A percentile compares a stretch with the other conserved stretches of the same genome.
These are phyloP conservation scores for Candida maltosa DNA, from an alignment of 805 yeast species.

Conservation along the genomic window DNA sequence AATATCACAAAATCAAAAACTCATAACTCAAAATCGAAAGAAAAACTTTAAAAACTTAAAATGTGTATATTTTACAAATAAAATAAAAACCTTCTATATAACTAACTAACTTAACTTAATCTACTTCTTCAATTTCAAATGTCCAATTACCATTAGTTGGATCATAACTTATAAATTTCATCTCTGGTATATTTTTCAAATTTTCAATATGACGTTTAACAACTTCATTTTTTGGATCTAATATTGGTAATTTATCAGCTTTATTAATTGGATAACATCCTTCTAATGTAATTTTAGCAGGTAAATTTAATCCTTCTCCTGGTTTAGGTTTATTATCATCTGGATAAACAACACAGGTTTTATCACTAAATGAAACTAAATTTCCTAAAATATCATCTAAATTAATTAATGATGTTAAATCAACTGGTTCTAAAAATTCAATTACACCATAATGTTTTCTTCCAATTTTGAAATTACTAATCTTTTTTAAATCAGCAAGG, in stretches of 20 bases:
- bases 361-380: slow-evolving; percentile 56
- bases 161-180: slow-evolving; percentile 74
- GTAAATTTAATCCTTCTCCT: slow-evolving; percentile 83
- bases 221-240: slow-evolving; percentile 72
- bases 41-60: too few species aligned
- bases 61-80: too few species aligned
- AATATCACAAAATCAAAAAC: too few species aligned
- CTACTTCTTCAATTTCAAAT: slow-evolving; percentile 46
- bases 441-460: slow-evolving; percentile 74
- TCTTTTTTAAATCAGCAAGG: slow-evolving; percentile 59
- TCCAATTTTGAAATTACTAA: slow-evolving; percentile 71
- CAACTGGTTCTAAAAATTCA: slow-evolving; percentile 78
- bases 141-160: slow-evolving; percentile 72
- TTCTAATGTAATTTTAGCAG: slow-evolving; percentile 68
- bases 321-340: slow-evolving; percentile 54
- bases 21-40: too few species aligned
- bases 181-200: slow-evolving; percentile 55
- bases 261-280: slow-evolving; percentile 79
- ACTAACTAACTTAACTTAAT: slow-evolving; percentile 1
- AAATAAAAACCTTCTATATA: too few species aligned
- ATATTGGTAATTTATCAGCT: slow-evolving; percentile 67
- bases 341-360: slow-evolving; percentile 70
- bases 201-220: slow-evolving; percentile 67
- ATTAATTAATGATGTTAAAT: slow-evolving; percentile 64
- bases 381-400: slow-evolving; percentile 64